A percentile compares a stretch with the other conserved stretches of the same genome.
These are phyloP conservation scores for Boletus patriciae DNA, from an alignment of 768 basidiomycete genomes.

Conservation along the genomic window DNA sequence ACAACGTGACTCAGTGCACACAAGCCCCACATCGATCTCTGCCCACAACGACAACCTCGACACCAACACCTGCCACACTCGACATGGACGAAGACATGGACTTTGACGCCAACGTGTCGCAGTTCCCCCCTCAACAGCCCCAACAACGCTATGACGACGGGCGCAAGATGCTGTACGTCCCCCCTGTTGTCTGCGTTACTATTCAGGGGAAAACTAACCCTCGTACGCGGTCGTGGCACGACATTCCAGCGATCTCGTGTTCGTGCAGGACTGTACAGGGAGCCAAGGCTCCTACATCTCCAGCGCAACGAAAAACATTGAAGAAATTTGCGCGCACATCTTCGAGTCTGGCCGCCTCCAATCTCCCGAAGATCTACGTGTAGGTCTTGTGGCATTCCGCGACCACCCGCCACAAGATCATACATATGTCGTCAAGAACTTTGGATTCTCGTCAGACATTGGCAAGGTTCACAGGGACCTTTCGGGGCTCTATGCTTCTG, in stretches of 20 bases:
- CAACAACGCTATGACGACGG: slow-evolving; percentile 39
- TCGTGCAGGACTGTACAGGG: slow-evolving; percentile 94
- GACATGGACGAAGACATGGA: slow-evolving; percentile 84
- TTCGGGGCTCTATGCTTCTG: slow-evolving; percentile 81
- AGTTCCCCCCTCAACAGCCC: slow-evolving; percentile 34
- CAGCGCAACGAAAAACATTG: slow-evolving; percentile 96
- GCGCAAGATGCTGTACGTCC: slow-evolving; percentile 75
- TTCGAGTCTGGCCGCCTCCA: slow-evolving; percentile 93
- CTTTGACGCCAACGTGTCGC: slow-evolving; percentile 46
- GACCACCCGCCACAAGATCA: slow-evolving; percentile 98
- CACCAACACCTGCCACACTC: background rate
- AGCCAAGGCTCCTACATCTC: slow-evolving; percentile 88
- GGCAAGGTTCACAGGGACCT: slow-evolving; percentile 82
- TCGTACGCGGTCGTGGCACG: background rate
- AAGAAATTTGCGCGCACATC: slow-evolving; percentile 91
- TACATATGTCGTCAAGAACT: slow-evolving; percentile 90
- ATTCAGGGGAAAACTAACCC: slow-evolving; percentile 19
- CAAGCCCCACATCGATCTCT: slow-evolving; percentile 17
- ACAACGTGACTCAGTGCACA: slow-evolving; percentile 1
- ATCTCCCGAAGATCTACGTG: slow-evolving; percentile 79
- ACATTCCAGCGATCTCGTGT: slow-evolving; percentile 77
- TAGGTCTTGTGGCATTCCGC: slow-evolving; percentile 92
- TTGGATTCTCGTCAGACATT: slow-evolving; percentile 93
- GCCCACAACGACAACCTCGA: slow-evolving; percentile 8
- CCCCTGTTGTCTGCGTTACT: background rate